A percentile compares a stretch with the other conserved stretches of the same genome.
phyloP scores from a whole-genome alignment of 805 yeast genomes.

The Lachancea sp. region DNA sequence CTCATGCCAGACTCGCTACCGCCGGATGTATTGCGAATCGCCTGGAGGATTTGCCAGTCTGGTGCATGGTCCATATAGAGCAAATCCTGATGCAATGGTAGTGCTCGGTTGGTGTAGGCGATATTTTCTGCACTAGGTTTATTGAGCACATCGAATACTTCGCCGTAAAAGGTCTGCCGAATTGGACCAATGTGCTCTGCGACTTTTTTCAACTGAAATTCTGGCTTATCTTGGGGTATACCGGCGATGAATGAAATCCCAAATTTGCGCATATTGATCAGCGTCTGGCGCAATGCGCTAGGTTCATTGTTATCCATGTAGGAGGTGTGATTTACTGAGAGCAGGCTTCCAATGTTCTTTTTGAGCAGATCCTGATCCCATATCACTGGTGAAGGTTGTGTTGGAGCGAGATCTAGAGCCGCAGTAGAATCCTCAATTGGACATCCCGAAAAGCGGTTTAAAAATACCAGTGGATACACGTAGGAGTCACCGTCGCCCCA shows the following conservation, averaged over 20 bases:
- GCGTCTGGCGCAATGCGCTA: conserved; percentile 33
- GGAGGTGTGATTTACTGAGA: conserved; percentile 34
- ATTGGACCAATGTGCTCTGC: conserved; percentile 60
- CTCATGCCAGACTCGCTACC: conserved; percentile 59
- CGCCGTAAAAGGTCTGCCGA: conserved; percentile 66
- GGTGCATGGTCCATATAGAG: conserved; percentile 77
- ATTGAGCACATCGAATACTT: conserved; percentile 58
- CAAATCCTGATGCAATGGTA: conserved; percentile 75
- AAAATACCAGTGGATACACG: conserved; percentile 41
- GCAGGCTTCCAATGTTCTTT: conserved; percentile 24
- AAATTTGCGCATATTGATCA: conserved; percentile 43
- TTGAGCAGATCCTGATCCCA: conserved; percentile 37
- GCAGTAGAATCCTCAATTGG: conserved; percentile 13
- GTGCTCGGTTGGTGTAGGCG: conserved; percentile 56
- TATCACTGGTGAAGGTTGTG: conserved; percentile 20
- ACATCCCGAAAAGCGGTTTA: conserved; percentile 38
- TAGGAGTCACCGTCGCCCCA: conserved; percentile 45
- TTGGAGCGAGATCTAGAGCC: neutral
- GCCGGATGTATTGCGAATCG: conserved; percentile 40
- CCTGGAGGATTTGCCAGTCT: conserved; percentile 65
- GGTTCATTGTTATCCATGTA: conserved; percentile 34
- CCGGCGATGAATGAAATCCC: conserved; percentile 54
- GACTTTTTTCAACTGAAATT: conserved; percentile 38
- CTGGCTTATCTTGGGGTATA: conserved; percentile 40
- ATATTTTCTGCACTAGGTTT: conserved; percentile 52